Evolutionary conservation across 2,329 filamentous ascomycete species (phyloP), one percentile per base, ranked within the genome.

Genomic region (Monilinia vaccinii-corymbosi): DNA sequence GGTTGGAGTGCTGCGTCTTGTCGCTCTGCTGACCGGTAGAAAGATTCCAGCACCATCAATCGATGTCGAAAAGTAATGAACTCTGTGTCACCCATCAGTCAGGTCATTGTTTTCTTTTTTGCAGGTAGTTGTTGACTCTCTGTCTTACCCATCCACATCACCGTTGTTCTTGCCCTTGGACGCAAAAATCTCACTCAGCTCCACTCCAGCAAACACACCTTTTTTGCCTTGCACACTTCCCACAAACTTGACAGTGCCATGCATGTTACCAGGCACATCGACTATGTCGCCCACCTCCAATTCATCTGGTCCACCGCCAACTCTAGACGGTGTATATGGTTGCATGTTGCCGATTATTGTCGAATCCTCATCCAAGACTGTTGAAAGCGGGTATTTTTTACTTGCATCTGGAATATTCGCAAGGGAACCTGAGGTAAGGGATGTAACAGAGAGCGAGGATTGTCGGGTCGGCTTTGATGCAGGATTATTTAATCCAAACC

Each of bases 231-330:
- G 83, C 45, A 99, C 93, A 44, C 79, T 79, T 48, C 94, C 94
- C 63, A 97, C 79, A 71, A 96, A 99, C 72, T 89, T 93, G 66
- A 97, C 86, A 2, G 84, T 88, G 52, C 94, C 94, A 66, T 87
- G 79, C 91, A 99, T 96, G 72, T 87, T 90, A 46, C 94, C 94
- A 1, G 93, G 92, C 50, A 97, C 93, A 67, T 97, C 92, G 63
- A 97, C 93, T 38, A 79, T 73, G 71, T 97, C 93, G 66, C 93
- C 93, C 45, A 94, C 79, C 64, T 85, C 81, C 62, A 96, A 76
- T 56, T 81, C 79, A 60, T 75, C 75, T 65, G 51, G 36, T 2
- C 71, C 77, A 66, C 77, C 74, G 60, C 72, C 73, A 57, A 70
- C 75, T 74, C 80, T 76, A 59, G 76, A 77, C 31, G 83, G 82